Base-by-base conservation (phyloP, 495 filamentous ascomycete species). In the Aspergillus nanangensis region DNA sequence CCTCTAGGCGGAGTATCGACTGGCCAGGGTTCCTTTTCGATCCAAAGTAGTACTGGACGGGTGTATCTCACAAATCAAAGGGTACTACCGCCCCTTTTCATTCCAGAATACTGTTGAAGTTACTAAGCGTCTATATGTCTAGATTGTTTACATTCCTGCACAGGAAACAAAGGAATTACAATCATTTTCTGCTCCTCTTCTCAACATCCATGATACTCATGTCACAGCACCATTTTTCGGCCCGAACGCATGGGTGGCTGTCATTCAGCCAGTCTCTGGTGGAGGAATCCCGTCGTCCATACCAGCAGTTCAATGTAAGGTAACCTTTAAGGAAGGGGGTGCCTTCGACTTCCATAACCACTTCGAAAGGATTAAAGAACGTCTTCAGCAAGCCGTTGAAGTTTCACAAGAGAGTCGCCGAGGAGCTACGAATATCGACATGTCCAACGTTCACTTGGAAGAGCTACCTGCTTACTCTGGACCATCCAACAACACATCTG, bases 311-410 rank as follows among this genome's bases (percentile, higher is more conserved):
- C 87, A 92, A 52, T 49, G 91, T 39, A 88, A 84, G 65, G 75
- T 96, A 44, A 87, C 85, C 8, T 98, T 97, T 74, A 88, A 88
- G 63, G 93, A 98, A 41, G 93, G 94, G 32, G 93, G 93, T 0
- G 90, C 90, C 8, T 95, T 86, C 67, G 92, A 96, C 54, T 96
- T 95, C 55, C 86, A 91, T 44, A 76, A 77, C 5, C 79, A 82
- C 29, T 96, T 87, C 57, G 90, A 94, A 58, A 76, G 84, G 41
- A 81, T 96, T 29, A 93, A 87, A 63, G 91, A 93, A 51, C 78
- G 86, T 2, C 67, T 95, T 32, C 70, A 84, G 42, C 88, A 95
- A 47, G 90, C 87, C 3, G 74, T 86, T 13, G 86, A 92, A 51
- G 76, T 86, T 18, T 83, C 78, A 5, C 62, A 74, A 37, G 79